Base-by-base conservation (phyloP, 106 monocot species). In the Cymbidium sinense region DNA sequence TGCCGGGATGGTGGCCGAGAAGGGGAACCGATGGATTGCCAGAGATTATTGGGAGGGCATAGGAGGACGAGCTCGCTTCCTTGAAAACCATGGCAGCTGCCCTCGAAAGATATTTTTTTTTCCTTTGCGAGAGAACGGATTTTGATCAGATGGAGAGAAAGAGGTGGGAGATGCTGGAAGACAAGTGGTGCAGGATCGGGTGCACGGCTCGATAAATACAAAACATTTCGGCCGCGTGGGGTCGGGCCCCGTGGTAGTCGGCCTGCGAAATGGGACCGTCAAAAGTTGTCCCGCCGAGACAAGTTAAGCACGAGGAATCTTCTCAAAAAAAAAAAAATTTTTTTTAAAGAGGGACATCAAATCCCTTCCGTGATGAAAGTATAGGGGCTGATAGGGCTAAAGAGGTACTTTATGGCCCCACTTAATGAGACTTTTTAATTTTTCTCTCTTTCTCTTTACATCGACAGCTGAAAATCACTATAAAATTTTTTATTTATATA, bases 51-150 rank as follows among this genome's bases (percentile, higher is more conserved):
- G 81, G 81, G 0, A 81, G 70, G 35, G 64, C 33, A 50, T 81
- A 23, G 25, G 75, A 76, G 27, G 81, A 81, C 25, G 76, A 81
- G 35, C 69, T 76, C 25, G 81, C 76, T n/a, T 76, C 81, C 13
- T 67, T 39, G 50, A 76, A 76, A n/a, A 52, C 81, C 81, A 81
- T 81, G 67, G 31, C 33, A 9, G 33, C 64, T 64, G 23, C 28
- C 7, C 64, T 64, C 28, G 11, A 64, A 27, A n/a, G n/a, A n/a
- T n/a, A n/a, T n/a, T n/a, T n/a, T n/a, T n/a, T n/a, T n/a, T n/a
- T n/a, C n/a, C n/a, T n/a, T 20, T 52, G 52, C 52, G 52, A 18
- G 52, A 18, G 52, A 52, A 11, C 52, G 61, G 61, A 61, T 61
- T 61, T 61, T 4, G 52, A 17, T 12, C 15, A 12, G 2, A 52